Evolutionary conservation across 2,329 filamentous ascomycete genomes (phyloP).

Genomic region (Clonostachys sp.): DNA sequence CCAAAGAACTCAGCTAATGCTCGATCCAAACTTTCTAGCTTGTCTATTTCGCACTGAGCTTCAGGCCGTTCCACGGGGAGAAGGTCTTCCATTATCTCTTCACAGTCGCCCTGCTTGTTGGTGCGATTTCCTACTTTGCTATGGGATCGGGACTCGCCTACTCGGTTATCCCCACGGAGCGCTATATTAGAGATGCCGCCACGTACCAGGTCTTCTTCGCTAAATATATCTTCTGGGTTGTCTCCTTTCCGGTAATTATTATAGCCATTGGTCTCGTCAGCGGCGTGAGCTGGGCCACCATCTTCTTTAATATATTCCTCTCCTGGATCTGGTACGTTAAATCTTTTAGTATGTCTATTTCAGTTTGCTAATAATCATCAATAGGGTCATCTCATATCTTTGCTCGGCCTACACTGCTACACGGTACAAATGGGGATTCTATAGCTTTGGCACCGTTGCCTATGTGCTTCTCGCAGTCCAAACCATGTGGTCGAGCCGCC

Average conservation of each 20-base stretch:
- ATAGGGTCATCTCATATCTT: slow-evolving; percentile 41
- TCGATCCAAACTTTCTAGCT: slow-evolving; percentile 22
- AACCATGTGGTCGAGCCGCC: slow-evolving; percentile 30
- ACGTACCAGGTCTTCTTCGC: slow-evolving; percentile 48
- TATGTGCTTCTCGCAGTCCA: slow-evolving; percentile 38
- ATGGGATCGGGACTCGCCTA: slow-evolving; percentile 47
- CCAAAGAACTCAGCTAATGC: neutral
- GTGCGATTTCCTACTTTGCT: slow-evolving; percentile 45
- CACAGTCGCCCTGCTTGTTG: slow-evolving; percentile 40
- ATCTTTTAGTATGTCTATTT: too few relatives aligned
- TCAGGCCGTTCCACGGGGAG: slow-evolving; percentile 38
- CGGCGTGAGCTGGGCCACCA: slow-evolving; percentile 51
- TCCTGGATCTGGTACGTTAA: slow-evolving; percentile 37
- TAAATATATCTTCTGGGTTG: slow-evolving; percentile 51
- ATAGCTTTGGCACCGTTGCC: slow-evolving; percentile 42
- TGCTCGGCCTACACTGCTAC: slow-evolving; percentile 39
- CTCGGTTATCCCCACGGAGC: slow-evolving; percentile 25
- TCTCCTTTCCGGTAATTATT: slow-evolving; percentile 39
- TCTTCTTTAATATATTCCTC: slow-evolving; percentile 42
- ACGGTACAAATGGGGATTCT: slow-evolving; percentile 56
- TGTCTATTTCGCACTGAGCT: slow-evolving; percentile 29
- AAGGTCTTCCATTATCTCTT: slow-evolving; percentile 54
- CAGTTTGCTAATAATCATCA: slow-evolving; percentile 1
- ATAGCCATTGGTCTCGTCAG: slow-evolving; percentile 44
- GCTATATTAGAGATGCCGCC: slow-evolving; percentile 9